Conservation (phyloP, 305 asterid genomes). For the Galium porrigens region DNA sequence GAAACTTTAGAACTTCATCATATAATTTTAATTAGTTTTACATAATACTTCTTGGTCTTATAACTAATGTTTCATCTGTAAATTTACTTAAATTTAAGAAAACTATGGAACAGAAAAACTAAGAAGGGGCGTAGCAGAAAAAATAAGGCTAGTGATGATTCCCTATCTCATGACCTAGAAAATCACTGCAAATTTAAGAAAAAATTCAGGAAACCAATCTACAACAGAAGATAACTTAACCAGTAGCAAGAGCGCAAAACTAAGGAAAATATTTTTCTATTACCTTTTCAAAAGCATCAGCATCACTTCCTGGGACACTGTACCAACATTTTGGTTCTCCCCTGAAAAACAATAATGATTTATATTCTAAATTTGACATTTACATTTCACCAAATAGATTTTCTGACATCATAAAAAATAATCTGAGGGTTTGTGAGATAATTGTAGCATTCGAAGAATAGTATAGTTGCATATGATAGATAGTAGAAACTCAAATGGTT, state of each 20-base stretch:
- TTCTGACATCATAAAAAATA: neutral
- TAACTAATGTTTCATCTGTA: neutral
- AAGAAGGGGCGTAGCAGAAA: neutral
- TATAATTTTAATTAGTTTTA: neutral
- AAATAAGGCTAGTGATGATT: neutral
- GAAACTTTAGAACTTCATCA: neutral
- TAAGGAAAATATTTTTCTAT: constrained; percentile 6
- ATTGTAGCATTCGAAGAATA: neutral
- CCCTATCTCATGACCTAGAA: neutral
- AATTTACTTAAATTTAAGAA: neutral
- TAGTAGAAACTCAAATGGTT: neutral
- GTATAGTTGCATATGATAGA: neutral
- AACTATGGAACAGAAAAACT: neutral
- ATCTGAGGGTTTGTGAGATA: neutral
- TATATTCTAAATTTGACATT: constrained; percentile 7
- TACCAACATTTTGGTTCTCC: constrained; percentile 99
- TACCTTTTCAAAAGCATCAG: constrained; percentile 86
- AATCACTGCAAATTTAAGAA: neutral
- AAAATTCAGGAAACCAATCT: neutral
- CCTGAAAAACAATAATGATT: constrained; percentile 38
- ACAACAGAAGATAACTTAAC: neutral
- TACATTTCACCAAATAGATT: neutral
- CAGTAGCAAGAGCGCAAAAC: neutral
- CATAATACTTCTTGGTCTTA: neutral
- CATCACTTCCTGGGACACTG: constrained; percentile 85